Conservation (phyloP, 2,329 filamentous ascomycete genomes). For the Claviceps fusiformis region DNA sequence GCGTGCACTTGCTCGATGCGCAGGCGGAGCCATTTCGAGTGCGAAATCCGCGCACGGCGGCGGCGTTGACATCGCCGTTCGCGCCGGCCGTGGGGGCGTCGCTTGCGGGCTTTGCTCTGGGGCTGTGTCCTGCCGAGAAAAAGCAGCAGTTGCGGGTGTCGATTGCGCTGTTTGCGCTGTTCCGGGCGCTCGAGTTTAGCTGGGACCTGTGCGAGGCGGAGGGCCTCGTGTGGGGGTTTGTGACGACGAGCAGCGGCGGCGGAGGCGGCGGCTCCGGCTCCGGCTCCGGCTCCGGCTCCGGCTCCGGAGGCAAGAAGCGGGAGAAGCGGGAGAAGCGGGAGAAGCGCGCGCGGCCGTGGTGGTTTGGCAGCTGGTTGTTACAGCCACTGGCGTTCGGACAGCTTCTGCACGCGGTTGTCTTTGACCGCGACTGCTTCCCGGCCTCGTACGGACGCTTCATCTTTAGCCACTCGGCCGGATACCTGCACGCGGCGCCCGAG, state of each 20-base stretch:
- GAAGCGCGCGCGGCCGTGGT: conserved; percentile 44
- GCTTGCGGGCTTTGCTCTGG: conserved; percentile 70
- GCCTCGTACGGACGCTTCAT: conserved; percentile 37
- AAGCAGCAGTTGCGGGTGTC: conserved; percentile 53
- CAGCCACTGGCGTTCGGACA: conserved; percentile 67
- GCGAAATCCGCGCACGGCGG: conserved; percentile 66
- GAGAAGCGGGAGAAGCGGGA: neutral
- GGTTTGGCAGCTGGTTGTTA: conserved; percentile 74
- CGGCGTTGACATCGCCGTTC: conserved; percentile 65
- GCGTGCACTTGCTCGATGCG: conserved; percentile 65
- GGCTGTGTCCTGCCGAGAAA: conserved; percentile 46
- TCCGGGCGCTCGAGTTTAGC: conserved; percentile 69
- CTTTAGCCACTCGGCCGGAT: conserved; percentile 64
- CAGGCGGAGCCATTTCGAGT: conserved; percentile 67
- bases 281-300: too few species aligned
- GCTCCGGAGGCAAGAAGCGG: conserved; percentile 25
- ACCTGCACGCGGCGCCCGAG: conserved; percentile 59
- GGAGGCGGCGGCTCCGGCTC: conserved; percentile 13
- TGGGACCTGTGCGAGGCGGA: conserved; percentile 75
- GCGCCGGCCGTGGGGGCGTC: conserved; percentile 86
- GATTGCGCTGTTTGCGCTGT: conserved; percentile 68
- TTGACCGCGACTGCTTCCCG: conserved; percentile 63
- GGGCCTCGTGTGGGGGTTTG: conserved; percentile 42
- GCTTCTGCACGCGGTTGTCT: conserved; percentile 61
- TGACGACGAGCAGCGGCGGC: conserved; percentile 27